Conservation (phyloP, 2,329 filamentous ascomycete genomes). For the Teratosphaeria nubilosa region DNA sequence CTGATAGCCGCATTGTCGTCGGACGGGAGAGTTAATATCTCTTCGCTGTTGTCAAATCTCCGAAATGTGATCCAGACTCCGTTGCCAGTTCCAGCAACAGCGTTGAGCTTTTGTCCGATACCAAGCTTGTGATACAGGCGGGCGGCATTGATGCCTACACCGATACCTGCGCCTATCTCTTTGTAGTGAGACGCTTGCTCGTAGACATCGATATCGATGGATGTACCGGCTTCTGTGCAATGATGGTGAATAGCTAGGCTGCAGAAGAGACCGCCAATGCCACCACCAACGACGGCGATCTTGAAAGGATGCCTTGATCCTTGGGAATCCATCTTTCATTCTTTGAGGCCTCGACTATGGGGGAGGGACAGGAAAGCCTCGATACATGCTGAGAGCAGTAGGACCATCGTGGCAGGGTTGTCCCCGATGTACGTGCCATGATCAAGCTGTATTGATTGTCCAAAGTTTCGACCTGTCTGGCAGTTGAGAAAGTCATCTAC, state of each 20-base stretch:
- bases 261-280: slow-evolving; percentile 30
- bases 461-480: neutral
- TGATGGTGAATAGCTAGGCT: slow-evolving; percentile 30
- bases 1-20: slow-evolving; percentile 15
- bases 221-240: slow-evolving; percentile 10
- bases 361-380: neutral
- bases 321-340: neutral
- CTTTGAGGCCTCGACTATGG: neutral
- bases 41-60: slow-evolving; percentile 26
- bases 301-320: slow-evolving; percentile 7
- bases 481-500: neutral
- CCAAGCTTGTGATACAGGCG: slow-evolving; percentile 26
- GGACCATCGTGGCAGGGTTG: no score
- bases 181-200: slow-evolving; percentile 27
- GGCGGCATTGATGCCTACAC: slow-evolving; percentile 28
- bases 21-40: slow-evolving; percentile 23
- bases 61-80: slow-evolving; percentile 28
- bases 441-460: neutral
- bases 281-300: slow-evolving; percentile 31
- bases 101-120: slow-evolving; percentile 21
- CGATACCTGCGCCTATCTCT: slow-evolving; percentile 29
- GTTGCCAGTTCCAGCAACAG: slow-evolving; percentile 22
- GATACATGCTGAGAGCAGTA: neutral
- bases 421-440: no score
- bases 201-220: slow-evolving; percentile 25